Evolutionary conservation across 495 filamentous ascomycete genomes (phyloP).

Genomic region (Hamigera avellanea): DNA sequence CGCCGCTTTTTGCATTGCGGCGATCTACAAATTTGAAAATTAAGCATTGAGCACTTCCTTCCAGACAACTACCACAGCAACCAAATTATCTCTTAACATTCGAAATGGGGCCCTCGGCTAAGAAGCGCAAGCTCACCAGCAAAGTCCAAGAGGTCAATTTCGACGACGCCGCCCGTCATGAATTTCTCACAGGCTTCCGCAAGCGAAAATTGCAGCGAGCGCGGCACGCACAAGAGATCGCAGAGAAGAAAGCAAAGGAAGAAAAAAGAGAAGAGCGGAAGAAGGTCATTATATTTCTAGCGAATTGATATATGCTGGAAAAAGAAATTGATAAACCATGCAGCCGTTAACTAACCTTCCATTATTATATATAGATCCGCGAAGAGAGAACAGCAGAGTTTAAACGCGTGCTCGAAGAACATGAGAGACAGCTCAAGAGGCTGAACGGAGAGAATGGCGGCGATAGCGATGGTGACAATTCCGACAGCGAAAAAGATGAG

Average conservation of each 20-base stretch:
- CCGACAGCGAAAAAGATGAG: conserved; percentile 18
- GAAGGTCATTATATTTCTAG: conserved; percentile 38
- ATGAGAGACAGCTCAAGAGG: conserved; percentile 48
- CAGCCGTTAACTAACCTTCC: conserved; percentile 4
- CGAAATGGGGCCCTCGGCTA: conserved; percentile 39
- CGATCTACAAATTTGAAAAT: neutral
- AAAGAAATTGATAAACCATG: neutral
- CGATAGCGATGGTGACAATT: conserved; percentile 32
- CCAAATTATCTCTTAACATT: neutral
- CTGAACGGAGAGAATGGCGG: conserved; percentile 39
- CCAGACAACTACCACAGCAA: neutral
- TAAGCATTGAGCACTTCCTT: neutral
- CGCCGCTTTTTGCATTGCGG: neutral
- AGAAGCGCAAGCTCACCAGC: conserved; percentile 49
- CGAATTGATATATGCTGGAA: neutral
- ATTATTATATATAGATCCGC: conserved; percentile 44
- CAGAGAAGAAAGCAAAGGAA: conserved; percentile 57
- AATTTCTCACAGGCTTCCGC: conserved; percentile 91
- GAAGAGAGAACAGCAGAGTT: conserved; percentile 70
- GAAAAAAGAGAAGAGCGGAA: conserved; percentile 61
- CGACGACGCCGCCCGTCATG: conserved; percentile 60
- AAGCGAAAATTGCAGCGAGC: conserved; percentile 80
- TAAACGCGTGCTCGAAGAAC: conserved; percentile 62
- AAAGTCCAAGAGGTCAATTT: conserved; percentile 72
- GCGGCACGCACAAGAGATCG: conserved; percentile 71